Evolutionary conservation across 805 yeast genomes (phyloP).

Genomic region (Candida koratica): DNA sequence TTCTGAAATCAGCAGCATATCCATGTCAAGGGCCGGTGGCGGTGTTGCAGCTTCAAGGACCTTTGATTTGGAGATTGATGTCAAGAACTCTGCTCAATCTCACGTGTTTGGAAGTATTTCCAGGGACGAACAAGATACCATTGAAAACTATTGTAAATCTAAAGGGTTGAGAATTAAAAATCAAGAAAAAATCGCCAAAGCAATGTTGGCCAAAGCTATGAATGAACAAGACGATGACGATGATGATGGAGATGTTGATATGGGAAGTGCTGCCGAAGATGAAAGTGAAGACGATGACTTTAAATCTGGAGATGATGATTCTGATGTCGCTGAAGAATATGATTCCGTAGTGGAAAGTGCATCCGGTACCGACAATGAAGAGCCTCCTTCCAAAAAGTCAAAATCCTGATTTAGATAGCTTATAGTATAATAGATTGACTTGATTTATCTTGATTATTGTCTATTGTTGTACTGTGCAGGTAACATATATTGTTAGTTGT

Average conservation of each 20-base stretch:
- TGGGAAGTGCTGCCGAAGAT: conserved; percentile 70
- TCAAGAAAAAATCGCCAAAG: conserved; percentile 85
- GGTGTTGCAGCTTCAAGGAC: conserved; percentile 79
- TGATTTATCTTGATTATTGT: no score
- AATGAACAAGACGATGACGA: conserved; percentile 54
- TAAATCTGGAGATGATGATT: conserved; percentile 52
- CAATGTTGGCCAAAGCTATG: conserved; percentile 71
- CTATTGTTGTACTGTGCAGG: no score
- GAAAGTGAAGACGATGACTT: conserved; percentile 82
- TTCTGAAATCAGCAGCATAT: conserved; percentile 69
- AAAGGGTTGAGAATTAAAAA: conserved; percentile 80
- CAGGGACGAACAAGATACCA: conserved; percentile 78
- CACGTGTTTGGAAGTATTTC: conserved; percentile 86
- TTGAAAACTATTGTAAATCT: conserved; percentile 72
- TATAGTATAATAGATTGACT: no score
- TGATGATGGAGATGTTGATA: conserved; percentile 44
- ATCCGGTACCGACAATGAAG: conserved; percentile 15
- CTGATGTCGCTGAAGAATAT: conserved; percentile 80
- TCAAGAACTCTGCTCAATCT: conserved; percentile 59
- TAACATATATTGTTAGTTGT: no score
- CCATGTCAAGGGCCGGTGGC: conserved; percentile 82
- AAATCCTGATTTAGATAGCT: no score
- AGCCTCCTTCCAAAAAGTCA: conserved; percentile 33
- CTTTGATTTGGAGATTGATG: conserved; percentile 79
- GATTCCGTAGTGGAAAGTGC: conserved; percentile 75